Percentiles rank a stretch among this genome's conserved stretches.
Conservation (phyloP, 116 monocot genomes). For the Cymodocea nodosa region DNA sequence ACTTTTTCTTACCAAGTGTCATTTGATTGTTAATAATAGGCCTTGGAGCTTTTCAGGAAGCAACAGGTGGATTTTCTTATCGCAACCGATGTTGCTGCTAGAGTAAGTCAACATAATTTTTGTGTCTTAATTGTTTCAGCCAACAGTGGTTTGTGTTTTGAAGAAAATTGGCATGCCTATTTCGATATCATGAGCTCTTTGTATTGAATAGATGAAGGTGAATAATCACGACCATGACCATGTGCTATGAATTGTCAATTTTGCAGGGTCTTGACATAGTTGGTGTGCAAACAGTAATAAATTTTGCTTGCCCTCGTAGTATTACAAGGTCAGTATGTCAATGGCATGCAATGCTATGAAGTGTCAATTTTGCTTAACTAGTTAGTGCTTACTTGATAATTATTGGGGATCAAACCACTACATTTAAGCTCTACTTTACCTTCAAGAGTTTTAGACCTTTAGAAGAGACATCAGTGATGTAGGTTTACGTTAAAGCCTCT, state of each 20-base stretch:
- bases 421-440: no score
- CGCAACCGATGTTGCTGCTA: constrained; percentile 99
- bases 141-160: no score
- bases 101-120: constrained; percentile 43
- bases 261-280: constrained; percentile 91
- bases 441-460: no score
- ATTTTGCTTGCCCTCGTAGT: constrained; percentile 92
- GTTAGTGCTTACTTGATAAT: no score
- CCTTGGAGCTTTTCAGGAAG: constrained; percentile 88
- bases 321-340: constrained; percentile 51
- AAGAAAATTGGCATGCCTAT: no score
- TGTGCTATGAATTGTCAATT: not conserved
- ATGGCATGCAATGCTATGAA: not conserved
- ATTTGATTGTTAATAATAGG: constrained; percentile 13
- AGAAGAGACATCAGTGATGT: no score
- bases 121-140: no score
- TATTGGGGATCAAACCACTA: no score
- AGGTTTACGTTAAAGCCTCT: no score
- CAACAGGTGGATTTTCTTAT: constrained; percentile 90
- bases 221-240: not conserved
- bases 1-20: not conserved
- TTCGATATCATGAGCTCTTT: no score
- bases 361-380: no score
- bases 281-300: constrained; percentile 94
- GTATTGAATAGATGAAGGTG: no score